Evolutionary conservation across 2,329 filamentous ascomycete genomes (phyloP).

Genomic region (Talaromyces sp.): DNA sequence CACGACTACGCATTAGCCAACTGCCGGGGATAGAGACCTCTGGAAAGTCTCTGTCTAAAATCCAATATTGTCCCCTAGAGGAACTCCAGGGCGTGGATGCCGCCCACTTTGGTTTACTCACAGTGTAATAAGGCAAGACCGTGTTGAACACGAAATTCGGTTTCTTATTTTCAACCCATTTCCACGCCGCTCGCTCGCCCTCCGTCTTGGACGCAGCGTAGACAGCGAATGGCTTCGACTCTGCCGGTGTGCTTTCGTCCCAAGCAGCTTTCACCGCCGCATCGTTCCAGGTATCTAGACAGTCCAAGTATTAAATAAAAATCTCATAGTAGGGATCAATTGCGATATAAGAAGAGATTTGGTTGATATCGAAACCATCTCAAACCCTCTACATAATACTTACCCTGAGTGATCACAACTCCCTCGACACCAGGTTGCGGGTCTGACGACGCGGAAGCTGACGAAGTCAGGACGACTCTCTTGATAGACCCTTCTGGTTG

Average conservation of each 20-base stretch:
- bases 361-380: not conserved
- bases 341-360: not conserved
- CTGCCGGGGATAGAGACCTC: not conserved
- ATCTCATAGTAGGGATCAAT: not conserved
- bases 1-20: not conserved
- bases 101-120: constrained; percentile 11
- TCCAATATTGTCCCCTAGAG: not conserved
- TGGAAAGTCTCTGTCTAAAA: not conserved
- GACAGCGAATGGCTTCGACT: constrained; percentile 22
- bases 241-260: constrained; percentile 21
- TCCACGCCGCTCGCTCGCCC: constrained; percentile 44
- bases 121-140: constrained; percentile 27
- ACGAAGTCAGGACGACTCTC: constrained; percentile 12
- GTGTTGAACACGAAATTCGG: constrained; percentile 39
- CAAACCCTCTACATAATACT: not conserved
- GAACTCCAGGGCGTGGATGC: not conserved
- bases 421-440: constrained; percentile 6
- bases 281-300: constrained; percentile 16
- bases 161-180: constrained; percentile 40
- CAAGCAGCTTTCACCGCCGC: constrained; percentile 29
- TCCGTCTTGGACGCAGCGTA: constrained; percentile 47
- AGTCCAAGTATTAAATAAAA: not conserved
- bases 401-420: constrained; percentile 7
- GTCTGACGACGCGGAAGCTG: not conserved
- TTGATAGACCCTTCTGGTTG: not conserved